Evolutionary conservation across 345 rosid genomes (phyloP).

Genomic region (Adansonia digitata): DNA sequence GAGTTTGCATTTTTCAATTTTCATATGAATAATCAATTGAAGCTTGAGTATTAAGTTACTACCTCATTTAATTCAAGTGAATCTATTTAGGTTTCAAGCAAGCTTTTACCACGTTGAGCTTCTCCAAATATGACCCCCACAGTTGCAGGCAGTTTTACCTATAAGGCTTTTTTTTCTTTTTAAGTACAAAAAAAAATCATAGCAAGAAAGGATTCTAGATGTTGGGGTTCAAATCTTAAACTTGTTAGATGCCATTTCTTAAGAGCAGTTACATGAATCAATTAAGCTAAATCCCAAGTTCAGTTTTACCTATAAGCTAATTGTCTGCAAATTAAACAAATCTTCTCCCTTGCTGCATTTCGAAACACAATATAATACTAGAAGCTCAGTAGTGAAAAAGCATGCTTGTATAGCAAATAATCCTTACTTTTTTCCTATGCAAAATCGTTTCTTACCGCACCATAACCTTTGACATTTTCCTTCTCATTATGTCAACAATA

Average conservation of each 20-base stretch:
- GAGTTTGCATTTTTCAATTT: neutral
- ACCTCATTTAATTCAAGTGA: neutral
- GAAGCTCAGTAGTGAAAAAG: neutral
- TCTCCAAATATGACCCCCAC: neutral
- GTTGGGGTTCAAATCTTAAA: too few relatives aligned
- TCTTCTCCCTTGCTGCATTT: neutral
- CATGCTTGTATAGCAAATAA: slow-evolving; percentile 7
- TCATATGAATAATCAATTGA: neutral
- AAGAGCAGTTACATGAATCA: too few relatives aligned
- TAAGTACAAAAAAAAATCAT: too few relatives aligned
- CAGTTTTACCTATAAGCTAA: neutral
- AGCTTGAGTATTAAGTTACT: neutral
- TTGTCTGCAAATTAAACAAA: neutral
- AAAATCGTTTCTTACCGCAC: neutral
- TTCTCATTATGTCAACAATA: slow-evolving; percentile 8
- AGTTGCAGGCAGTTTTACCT: neutral
- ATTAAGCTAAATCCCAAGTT: too few relatives aligned
- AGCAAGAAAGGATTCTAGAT: too few relatives aligned
- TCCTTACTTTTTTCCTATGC: slow-evolving; percentile 2
- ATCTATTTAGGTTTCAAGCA: neutral
- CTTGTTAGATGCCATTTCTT: too few relatives aligned
- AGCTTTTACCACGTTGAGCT: neutral
- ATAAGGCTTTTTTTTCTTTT: too few relatives aligned
- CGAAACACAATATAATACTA: neutral
- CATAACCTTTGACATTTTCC: slow-evolving; percentile 5